Base-by-base conservation (phyloP, 345 rosid genomes). In the Alliaria petiolata region DNA sequence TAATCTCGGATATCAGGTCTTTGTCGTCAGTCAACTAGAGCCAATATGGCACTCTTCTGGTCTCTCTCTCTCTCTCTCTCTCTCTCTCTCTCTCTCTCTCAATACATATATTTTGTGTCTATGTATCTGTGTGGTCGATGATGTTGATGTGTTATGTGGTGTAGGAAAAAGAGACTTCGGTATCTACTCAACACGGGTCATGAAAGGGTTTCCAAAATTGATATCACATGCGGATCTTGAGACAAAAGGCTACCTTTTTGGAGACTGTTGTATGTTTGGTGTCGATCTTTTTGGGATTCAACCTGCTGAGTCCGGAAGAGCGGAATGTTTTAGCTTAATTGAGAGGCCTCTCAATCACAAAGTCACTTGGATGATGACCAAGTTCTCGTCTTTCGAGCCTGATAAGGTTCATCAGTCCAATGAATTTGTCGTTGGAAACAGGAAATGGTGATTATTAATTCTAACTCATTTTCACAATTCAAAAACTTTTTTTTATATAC, bases 341-440 rank as follows among this genome's bases (percentile, higher is more conserved):
- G 74, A 75, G 64, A 60, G 68, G 16, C 72, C 74, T 43, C 56
- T 3, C 10, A 68, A 62, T 39, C 62, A 75, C 70, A 75, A 19
- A 75, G 58, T 75, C 65, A 75, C 74, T 44, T 75, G 74, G 74
- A 35, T 43, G 70, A 68, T 68, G 65, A 53, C 58, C 6, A 28
- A 39, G 35, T 62, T 61, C 70, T 75, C 58, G 2, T 61, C 69
- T n/a, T 75, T 75, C 35, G 14, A 68, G 0, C 59, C 34, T 26
- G 16, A 15, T 3, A 30, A 25, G 2, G 19, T 0, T 28, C 56
- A 75, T 10, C 4, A 35, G 1, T 75, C 79, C 14, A 1, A 53
- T 52, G 74, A 75, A 36, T 75, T 75, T 44, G 69, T 75, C 2
- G 74, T 67, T 49, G 74, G 74, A 75, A 67, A 36, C 34, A 12